A percentile compares a stretch with the other conserved stretches of the same genome.
Evolutionary conservation across 306 rosid species (phyloP).

Genomic region (Acacia acuminata): DNA sequence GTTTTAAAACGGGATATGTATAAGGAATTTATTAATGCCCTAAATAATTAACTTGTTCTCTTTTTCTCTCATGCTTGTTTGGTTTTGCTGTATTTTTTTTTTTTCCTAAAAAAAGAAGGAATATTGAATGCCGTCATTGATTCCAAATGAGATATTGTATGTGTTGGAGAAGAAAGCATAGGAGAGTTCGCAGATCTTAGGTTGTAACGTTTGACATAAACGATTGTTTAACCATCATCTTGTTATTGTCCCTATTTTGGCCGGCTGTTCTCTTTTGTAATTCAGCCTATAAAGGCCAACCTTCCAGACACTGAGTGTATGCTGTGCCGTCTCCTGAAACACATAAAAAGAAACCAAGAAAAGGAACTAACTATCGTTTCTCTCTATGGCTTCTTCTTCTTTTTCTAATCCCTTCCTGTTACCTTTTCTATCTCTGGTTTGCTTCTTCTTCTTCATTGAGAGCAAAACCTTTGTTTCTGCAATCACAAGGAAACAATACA

Average conservation of each 20-base stretch:
- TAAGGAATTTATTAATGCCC: background rate
- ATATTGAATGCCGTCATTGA: background rate
- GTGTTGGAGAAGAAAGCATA: background rate
- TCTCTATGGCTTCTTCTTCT: background rate
- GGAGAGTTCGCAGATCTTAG: background rate
- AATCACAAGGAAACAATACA: conserved; percentile 1
- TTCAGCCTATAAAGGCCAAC: background rate
- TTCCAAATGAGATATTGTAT: background rate
- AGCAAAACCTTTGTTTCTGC: conserved; percentile 24
- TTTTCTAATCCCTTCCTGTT: background rate
- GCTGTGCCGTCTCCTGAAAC: background rate
- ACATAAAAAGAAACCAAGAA: background rate
- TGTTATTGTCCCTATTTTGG: no score
- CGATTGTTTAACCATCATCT: background rate
- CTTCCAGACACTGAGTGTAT: background rate
- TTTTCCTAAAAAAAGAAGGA: no score
- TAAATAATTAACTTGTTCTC: background rate
- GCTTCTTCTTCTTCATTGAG: conserved; percentile 8
- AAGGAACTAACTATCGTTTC: background rate
- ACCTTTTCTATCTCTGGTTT: background rate
- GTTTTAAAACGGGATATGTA: no score
- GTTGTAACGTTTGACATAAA: background rate
- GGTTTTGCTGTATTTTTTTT: background rate
- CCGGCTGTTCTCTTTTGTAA: background rate
- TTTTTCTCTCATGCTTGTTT: background rate